These are phyloP conservation scores for Pseudisothecium myosuroides DNA, from an alignment of 225 moss, liverwort and hornwort species.

Conservation along the genomic window DNA sequence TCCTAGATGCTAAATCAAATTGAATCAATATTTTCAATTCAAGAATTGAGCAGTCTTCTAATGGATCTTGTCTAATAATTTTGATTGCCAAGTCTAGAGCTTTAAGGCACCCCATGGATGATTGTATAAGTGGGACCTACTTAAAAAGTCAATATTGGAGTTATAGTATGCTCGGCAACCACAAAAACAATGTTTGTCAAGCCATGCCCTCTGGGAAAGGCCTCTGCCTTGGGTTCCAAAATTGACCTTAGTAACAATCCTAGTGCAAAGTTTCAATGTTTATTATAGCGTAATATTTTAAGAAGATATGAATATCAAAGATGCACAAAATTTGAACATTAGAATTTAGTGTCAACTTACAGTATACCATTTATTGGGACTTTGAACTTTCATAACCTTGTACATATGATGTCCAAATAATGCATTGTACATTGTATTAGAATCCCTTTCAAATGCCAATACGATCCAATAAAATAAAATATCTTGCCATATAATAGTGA, in stretches of 20 bases:
- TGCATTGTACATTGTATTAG: background rate
- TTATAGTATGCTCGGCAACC: background rate
- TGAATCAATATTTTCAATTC: background rate
- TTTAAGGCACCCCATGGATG: background rate
- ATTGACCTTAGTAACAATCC: too few species aligned
- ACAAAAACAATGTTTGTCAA: background rate
- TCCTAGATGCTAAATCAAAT: background rate
- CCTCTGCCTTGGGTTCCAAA: background rate
- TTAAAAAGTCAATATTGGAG: background rate
- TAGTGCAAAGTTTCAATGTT: background rate
- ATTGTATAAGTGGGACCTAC: background rate
- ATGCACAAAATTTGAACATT: background rate
- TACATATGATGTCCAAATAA: background rate
- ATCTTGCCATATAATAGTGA: background rate
- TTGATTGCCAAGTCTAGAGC: background rate
- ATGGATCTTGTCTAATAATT: background rate
- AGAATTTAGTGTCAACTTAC: background rate
- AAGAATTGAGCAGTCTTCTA: background rate
- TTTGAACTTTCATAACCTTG: background rate
- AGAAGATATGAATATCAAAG: background rate
- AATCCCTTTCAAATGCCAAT: background rate
- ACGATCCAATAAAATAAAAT: accelerated
- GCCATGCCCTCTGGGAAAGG: background rate
- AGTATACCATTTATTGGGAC: background rate
- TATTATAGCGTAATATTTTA: too few species aligned